Evolutionary conservation across 257 asterid genomes (phyloP).

Genomic region (Ballota nigra): DNA sequence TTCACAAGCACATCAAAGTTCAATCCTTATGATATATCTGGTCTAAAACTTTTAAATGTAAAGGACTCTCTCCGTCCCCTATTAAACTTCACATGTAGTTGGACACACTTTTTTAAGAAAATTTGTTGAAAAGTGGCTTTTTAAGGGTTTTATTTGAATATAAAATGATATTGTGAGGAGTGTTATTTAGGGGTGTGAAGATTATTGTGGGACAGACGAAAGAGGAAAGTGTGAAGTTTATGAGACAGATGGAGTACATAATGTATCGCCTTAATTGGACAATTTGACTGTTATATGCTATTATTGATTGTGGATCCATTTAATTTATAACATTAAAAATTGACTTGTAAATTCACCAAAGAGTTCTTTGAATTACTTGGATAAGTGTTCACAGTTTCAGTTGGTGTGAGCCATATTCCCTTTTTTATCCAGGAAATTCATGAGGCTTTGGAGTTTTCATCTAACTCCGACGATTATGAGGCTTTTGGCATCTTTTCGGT

Average conservation of each 20-base stretch:
- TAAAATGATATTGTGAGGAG: too few relatives aligned
- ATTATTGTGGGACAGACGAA: too few relatives aligned
- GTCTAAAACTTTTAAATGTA: background rate
- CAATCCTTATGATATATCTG: background rate
- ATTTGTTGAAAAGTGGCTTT: too few relatives aligned
- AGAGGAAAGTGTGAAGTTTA: too few relatives aligned
- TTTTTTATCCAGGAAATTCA: constrained; percentile 78
- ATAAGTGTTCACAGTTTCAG: background rate
- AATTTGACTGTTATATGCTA: background rate
- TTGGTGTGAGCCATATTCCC: constrained; percentile 6
- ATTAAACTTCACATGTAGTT: too few relatives aligned
- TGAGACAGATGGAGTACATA: too few relatives aligned
- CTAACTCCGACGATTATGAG: constrained; percentile 43
- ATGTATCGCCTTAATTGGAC: background rate
- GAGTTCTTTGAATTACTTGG: background rate
- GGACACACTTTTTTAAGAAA: too few relatives aligned
- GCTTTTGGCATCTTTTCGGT: constrained; percentile 94
- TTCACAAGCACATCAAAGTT: constrained; percentile 5
- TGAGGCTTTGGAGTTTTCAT: constrained; percentile 82
- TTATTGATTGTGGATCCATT: background rate
- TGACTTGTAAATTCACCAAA: background rate
- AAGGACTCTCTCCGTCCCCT: too few relatives aligned
- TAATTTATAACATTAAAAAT: background rate
- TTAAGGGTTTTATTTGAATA: too few relatives aligned
- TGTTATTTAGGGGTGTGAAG: too few relatives aligned